Base-by-base conservation (phyloP, 768 basidiomycete species). In the Leccinum olivaceopallidum region DNA sequence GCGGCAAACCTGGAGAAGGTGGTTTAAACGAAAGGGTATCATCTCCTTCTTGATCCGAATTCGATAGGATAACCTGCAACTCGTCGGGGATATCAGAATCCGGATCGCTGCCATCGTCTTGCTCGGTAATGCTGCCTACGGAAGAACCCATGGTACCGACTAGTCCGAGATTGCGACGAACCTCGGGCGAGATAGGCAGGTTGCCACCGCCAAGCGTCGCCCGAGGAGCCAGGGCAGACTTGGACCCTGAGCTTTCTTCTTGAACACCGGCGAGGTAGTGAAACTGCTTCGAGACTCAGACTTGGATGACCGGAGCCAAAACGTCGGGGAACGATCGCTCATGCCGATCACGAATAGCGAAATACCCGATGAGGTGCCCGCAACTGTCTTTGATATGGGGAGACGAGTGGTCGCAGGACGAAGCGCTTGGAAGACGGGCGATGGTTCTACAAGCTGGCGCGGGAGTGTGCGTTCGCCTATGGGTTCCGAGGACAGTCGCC, bases 71-170 rank as follows among this genome's bases (percentile, higher is more conserved):
- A 24, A 78, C 77, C 63, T 86, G 85, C 58, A 93, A 70, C 71
- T 93, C 92, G 47, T 89, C 83, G 1, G 92, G 90, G n/a, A 92
- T 89, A 65, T 94, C 90, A 2, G 86, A 89, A 69, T 91, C 86
- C 0, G 83, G 87, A 66, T 90, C 87, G 10, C 82, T 83, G 3
- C 75, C 78, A 44, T 87, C 82, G 8, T 79, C 80, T 16, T 76
- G 76, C 57, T 78, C 80, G 1, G 71, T 72, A 55, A 80, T 81
- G 24, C 81, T 81, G 4, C 77, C 77, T 53, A 82, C 77, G 0
- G 83, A 85, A 1, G 83, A 83, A 12, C 89, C 89, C 76, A 91
- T 81, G 0, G 88, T 90, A 0, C 88, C 89, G 14, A 77, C 75
- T 73, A 89, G 80, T 0, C 88, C 86, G 18, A 90, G 75, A n/a